Base-by-base conservation (phyloP, 2,329 filamentous ascomycete genomes). In the Cordyceps cicadae region DNA sequence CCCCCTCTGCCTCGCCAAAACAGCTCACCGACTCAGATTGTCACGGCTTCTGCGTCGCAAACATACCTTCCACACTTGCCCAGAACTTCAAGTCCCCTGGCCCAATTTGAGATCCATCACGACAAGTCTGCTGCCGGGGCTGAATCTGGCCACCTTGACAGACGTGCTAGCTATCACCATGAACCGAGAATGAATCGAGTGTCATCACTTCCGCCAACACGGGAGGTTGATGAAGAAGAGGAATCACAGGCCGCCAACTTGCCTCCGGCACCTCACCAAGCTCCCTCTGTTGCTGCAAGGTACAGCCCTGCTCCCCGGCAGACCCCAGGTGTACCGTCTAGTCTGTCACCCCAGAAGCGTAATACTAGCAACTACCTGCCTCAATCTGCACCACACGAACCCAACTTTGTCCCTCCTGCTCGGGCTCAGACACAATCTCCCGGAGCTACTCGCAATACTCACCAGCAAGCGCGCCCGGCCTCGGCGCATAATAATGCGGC, bases 381-480 rank as follows among this genome's bases (percentile, higher is more conserved):
- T 2, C 74, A 77, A 54, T 64, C 70, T 53, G 54, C 61, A 61
- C 66, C 66, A 29, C 67, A 65, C 52, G 74, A 67, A 59, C 69
- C 59, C 67, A 75, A 75, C n/a, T 81, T 85, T 64, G 76, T 53
- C 12, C 82, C 83, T 15, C 85, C 86, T 5, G 76, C 78, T 57
- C 77, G 85, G 60, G 81, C 84, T 4, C 82, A 85, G 62, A 87
- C 85, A 0, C 84, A 86, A 66, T 87, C 85, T 2, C 85, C 85
- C 4, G 78, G 78, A 9, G 74, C 79, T 1, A 70, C 76, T 6
- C 76, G 78, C 57, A 76, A 75, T 8, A 72, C 72, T 67, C 70
- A 29, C 64, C 62, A 8, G 65, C 66, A 29, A 74, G 67, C 77
- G 49, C 80, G 82, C 4, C 81, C 84, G 29, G 81, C 82, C 5